A percentile compares a stretch with the other conserved stretches of the same genome.
phyloP scores from a whole-genome alignment of 2,329 filamentous ascomycete species.

The Ascochyta fabae region DNA sequence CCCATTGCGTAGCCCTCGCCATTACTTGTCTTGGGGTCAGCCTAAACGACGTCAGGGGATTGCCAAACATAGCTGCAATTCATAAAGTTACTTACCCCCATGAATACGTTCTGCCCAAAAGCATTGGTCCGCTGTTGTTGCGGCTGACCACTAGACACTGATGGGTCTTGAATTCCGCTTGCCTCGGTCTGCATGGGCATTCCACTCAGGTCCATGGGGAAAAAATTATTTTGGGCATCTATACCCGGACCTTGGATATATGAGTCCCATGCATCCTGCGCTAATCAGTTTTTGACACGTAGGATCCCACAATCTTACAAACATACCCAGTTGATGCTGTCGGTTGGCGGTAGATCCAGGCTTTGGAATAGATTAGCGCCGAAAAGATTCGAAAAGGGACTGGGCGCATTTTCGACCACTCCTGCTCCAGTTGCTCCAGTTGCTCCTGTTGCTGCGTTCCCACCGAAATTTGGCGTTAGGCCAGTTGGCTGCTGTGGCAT shows the following conservation, averaged over 20 bases:
- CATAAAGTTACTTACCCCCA: slow-evolving; percentile 43
- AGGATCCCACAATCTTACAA: slow-evolving; percentile 7
- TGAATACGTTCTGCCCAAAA: slow-evolving; percentile 47
- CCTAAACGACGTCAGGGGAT: slow-evolving; percentile 23
- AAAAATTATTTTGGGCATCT: slow-evolving; percentile 51
- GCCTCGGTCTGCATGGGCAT: slow-evolving; percentile 44
- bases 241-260: slow-evolving; percentile 67
- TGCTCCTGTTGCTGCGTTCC: slow-evolving; percentile 36
- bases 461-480: slow-evolving; percentile 45
- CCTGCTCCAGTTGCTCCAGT: slow-evolving; percentile 31
- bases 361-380: slow-evolving; percentile 57
- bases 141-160: slow-evolving; percentile 23
- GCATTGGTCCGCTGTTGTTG: slow-evolving; percentile 35
- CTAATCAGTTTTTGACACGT: slow-evolving; percentile 15
- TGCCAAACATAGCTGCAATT: background rate
- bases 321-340: slow-evolving; percentile 68
- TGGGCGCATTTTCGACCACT: slow-evolving; percentile 53
- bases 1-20: slow-evolving; percentile 38
- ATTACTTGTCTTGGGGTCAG: slow-evolving; percentile 33
- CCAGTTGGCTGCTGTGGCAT: slow-evolving; percentile 38
- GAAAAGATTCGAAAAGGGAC: slow-evolving; percentile 63
- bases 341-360: slow-evolving; percentile 58
- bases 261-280: slow-evolving; percentile 68
- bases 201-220: slow-evolving; percentile 51
- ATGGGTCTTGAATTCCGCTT: slow-evolving; percentile 25